Base-by-base conservation (phyloP, 2,329 filamentous ascomycete genomes). In the Fusarium brevicatenulatum region DNA sequence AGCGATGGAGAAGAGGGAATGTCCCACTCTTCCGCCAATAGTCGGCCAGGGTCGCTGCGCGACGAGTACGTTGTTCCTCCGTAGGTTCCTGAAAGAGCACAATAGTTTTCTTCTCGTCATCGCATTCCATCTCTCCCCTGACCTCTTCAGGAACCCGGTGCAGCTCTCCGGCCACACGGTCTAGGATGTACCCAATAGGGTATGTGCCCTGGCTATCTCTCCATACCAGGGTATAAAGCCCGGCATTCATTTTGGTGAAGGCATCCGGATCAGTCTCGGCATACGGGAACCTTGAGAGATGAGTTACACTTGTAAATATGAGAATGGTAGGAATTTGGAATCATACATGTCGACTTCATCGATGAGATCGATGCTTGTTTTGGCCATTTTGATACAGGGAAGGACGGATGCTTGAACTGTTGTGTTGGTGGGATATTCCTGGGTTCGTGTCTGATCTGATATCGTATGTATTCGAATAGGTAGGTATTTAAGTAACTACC, bases 1-100 rank as follows among this genome's bases (percentile, higher is more conserved):
- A 97, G 66, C 93, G 92, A 23, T 85, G 85, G 21, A 98, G 86
- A 2, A 97, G 86, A 43, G 89, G 85, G 80, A 98, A 98, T 4
- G 89, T 89, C 11, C 87, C 84, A n/a, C 88, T 87, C n/a, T 88
- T 84, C 23, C 91, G 90, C 87, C 95, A 93, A 73, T 92, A 89
- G 4, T 85, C 79, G 40, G 91, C 86, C 9, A 95, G 91, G 49
- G 85, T 82, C 8, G 83, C 84, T 21, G 88, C 84, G 32, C 84
- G 82, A 9, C 84, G 82, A 49, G 88, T 94, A 57, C 95, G 90
- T 75, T 91, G 87, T 21, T 85, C 82, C 54, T 91, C 90, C 3
- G 87, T 91, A 25, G 85, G 81, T 19, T 89, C 86, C 16, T 85
- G 84, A 66, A 91, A 88, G 6, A 94, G 87, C 12, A 86, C 90